Conservation (phyloP, 371 early-diverging fungal species). For the Lichtheimia corymbifera region DNA sequence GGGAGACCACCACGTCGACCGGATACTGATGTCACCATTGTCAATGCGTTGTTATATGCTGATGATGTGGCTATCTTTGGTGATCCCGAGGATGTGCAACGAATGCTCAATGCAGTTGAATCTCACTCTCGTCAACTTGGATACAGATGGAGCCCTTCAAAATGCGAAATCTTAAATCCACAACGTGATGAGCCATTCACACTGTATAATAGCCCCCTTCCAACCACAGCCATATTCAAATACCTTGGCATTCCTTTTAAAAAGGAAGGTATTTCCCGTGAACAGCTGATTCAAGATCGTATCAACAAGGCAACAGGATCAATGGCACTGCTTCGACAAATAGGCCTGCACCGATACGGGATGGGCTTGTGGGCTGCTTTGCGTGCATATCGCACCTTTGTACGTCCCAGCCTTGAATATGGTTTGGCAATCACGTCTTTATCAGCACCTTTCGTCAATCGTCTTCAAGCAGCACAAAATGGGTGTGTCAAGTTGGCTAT, state of each 20-base stretch:
- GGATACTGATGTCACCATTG: not conserved
- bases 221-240: not conserved
- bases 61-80: conserved; percentile 23
- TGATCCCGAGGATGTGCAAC: not conserved
- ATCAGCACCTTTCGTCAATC: too few species aligned
- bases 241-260: conserved; percentile 16
- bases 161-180: conserved; percentile 14
- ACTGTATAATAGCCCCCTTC: not conserved
- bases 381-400: conserved; percentile 3
- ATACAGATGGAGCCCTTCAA: conserved; percentile 23
- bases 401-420: conserved; percentile 10
- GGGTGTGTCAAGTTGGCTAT: not conserved
- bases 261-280: not conserved
- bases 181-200: not conserved
- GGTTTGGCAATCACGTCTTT: conserved; percentile 13
- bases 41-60: conserved; percentile 15
- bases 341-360: conserved; percentile 1
- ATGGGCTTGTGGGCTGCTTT: conserved; percentile 4
- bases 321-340: conserved; percentile 4
- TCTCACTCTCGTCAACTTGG: conserved; percentile 11
- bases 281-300: not conserved
- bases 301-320: conserved; percentile 1
- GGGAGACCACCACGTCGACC: not conserved
- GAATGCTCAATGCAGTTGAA: conserved; percentile 11
- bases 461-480: too few species aligned